phyloP scores from a whole-genome alignment of 257 asterid genomes.

The Lithospermum erythrorhizon region DNA sequence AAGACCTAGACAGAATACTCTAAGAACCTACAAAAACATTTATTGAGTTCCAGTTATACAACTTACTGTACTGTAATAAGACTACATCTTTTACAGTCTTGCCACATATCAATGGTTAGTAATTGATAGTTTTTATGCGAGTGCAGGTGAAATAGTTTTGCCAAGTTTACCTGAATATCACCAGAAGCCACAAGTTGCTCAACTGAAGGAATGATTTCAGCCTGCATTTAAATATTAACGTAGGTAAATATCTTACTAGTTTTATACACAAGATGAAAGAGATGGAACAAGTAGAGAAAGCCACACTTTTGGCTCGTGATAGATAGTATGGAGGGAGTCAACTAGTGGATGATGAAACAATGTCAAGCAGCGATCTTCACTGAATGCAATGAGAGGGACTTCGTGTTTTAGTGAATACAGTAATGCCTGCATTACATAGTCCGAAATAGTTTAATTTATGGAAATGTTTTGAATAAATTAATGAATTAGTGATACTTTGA shows the following conservation, averaged over 20 bases:
- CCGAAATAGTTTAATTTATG: not conserved
- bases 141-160: not conserved
- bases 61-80: too few species aligned
- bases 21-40: too few species aligned
- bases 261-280: slow-evolving; percentile 8
- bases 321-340: slow-evolving; percentile 75
- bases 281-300: slow-evolving; percentile 7
- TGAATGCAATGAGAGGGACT: slow-evolving; percentile 78
- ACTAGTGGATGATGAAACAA: slow-evolving; percentile 87
- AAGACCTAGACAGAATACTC: not conserved
- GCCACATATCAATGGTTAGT: not conserved
- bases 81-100: not conserved
- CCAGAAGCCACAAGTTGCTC: slow-evolving; percentile 58
- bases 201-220: slow-evolving; percentile 78
- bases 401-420: slow-evolving; percentile 64
- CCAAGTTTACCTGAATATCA: slow-evolving; percentile 66
- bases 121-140: not conserved
- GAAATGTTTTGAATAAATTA: not conserved
- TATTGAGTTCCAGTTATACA: too few species aligned
- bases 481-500: slow-evolving; percentile 8
- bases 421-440: slow-evolving; percentile 49
- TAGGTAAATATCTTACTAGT: slow-evolving; percentile 13
- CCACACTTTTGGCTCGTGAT: slow-evolving; percentile 88
- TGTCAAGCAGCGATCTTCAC: slow-evolving; percentile 71
- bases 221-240: slow-evolving; percentile 42